Evolutionary conservation across 73 alveolate genomes (phyloP).

Genomic region (Uronychia setigera): DNA sequence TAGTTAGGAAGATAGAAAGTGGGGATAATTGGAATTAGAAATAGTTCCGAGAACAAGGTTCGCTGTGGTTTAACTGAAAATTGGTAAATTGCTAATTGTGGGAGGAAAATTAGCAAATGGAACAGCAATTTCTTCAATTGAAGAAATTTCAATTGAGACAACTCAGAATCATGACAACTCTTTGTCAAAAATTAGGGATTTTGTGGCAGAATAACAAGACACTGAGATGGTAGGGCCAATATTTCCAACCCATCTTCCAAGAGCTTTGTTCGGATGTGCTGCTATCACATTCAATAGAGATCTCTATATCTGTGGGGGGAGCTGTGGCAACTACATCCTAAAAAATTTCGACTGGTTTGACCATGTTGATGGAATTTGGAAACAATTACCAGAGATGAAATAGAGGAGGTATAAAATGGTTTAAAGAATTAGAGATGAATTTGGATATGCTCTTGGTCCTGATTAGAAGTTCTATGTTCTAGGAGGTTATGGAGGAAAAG

Average conservation of each 20-base stretch:
- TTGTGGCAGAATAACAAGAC: too few relatives aligned
- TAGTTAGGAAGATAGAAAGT: not conserved
- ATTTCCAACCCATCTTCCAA: not conserved
- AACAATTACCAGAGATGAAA: too few relatives aligned
- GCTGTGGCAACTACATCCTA: not conserved
- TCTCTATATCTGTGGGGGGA: not conserved
- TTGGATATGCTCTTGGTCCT: slow-evolving; percentile 76
- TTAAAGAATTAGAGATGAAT: slow-evolving; percentile 89
- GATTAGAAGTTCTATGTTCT: slow-evolving; percentile 78
- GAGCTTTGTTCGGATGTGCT: not conserved
- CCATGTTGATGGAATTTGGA: too few relatives aligned
- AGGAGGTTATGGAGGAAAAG: slow-evolving; percentile 90
- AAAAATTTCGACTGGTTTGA: not conserved
- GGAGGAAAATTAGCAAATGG: not conserved
- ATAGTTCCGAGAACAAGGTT: not conserved
- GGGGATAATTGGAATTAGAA: not conserved
- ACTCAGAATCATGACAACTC: not conserved
- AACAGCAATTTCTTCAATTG: not conserved
- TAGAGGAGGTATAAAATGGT: too few relatives aligned
- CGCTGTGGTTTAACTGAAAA: not conserved
- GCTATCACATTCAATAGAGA: not conserved
- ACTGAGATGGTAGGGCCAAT: too few relatives aligned
- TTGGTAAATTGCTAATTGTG: not conserved
- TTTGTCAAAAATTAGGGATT: not conserved
- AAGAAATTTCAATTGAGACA: not conserved